phyloP scores from a whole-genome alignment of 2,329 filamentous ascomycete genomes.

The Delphinella strobiligena region DNA sequence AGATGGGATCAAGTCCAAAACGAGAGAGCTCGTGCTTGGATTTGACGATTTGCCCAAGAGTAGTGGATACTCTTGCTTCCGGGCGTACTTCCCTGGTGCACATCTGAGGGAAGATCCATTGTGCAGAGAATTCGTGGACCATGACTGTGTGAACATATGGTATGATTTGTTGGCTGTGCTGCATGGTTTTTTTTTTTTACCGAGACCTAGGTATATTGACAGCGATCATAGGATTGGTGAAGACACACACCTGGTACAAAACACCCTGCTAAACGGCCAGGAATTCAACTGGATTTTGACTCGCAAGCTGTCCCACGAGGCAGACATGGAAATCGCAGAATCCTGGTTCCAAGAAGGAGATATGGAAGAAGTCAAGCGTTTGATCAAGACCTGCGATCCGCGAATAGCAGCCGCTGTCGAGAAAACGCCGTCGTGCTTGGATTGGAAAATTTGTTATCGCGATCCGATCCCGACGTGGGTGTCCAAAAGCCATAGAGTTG shows the following conservation, averaged over 20 bases:
- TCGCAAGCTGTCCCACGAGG: too few relatives aligned
- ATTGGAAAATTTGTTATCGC: constrained; percentile 45
- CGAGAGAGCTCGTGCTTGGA: constrained; percentile 38
- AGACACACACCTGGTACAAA: constrained; percentile 27
- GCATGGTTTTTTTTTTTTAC: not conserved
- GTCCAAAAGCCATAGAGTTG: constrained; percentile 37
- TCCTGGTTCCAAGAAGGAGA: constrained; percentile 35
- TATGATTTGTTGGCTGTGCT: constrained; percentile 14
- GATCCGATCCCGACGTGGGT: constrained; percentile 43
- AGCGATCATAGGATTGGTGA: constrained; percentile 9
- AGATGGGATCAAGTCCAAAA: constrained; percentile 39
- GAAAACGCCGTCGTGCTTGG: constrained; percentile 26
- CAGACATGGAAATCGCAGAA: constrained; percentile 33
- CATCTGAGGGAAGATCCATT: constrained; percentile 27
- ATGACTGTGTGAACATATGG: constrained; percentile 26
- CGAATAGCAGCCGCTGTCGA: constrained; percentile 32
- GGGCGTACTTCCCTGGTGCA: constrained; percentile 31
- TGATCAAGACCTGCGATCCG: constrained; percentile 28
- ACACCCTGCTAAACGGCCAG: constrained; percentile 23
- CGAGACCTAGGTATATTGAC: not conserved
- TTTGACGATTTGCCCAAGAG: constrained; percentile 41
- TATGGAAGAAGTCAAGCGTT: constrained; percentile 30
- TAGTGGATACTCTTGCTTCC: constrained; percentile 41
- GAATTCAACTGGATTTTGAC: constrained; percentile 33
- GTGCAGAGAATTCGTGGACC: constrained; percentile 24